phyloP scores from a whole-genome alignment of 192 early-diverging fungal species.

The Spizellomyces sp. region DNA sequence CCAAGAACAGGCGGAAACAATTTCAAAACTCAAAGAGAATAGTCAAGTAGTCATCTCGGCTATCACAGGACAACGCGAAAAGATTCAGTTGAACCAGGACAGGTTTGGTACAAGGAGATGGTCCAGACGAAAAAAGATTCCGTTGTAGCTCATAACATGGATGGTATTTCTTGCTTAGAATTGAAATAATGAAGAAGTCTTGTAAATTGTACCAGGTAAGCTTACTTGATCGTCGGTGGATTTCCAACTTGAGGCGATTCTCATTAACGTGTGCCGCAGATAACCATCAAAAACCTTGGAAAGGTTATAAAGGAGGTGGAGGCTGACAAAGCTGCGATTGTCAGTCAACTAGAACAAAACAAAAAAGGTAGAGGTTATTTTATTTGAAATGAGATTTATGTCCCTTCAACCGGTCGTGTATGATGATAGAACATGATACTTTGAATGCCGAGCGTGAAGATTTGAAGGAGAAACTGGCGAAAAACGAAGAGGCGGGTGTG shows the following conservation, averaged over 20 bases:
- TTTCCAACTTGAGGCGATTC: not conserved
- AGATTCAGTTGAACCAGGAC: conserved; percentile 21
- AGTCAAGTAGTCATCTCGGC: conserved; percentile 27
- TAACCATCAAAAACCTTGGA: conserved; percentile 26
- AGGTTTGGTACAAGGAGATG: conserved; percentile 4
- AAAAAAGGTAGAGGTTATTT: not conserved
- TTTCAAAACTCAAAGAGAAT: conserved; percentile 24
- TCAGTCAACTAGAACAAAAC: not conserved
- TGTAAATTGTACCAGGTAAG: conserved; percentile 27
- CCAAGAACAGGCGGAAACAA: conserved; percentile 14
- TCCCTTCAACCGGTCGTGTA: too few species aligned
- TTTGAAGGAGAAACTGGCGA: not conserved
- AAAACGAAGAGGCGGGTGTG: not conserved
- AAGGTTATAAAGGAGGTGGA: conserved; percentile 17
- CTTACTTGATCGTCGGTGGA: not conserved
- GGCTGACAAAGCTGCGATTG: not conserved
- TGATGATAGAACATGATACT: not conserved
- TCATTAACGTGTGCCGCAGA: not conserved
- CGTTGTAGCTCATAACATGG: not conserved
- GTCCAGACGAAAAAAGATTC: not conserved
- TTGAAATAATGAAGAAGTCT: conserved; percentile 17
- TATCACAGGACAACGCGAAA: conserved; percentile 17
- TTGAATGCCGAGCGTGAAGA: not conserved
- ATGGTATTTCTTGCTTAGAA: not conserved
- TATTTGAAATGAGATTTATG: too few species aligned